Conservation (phyloP, 2,329 filamentous ascomycete genomes). For the Fusarium gaditjirri region DNA sequence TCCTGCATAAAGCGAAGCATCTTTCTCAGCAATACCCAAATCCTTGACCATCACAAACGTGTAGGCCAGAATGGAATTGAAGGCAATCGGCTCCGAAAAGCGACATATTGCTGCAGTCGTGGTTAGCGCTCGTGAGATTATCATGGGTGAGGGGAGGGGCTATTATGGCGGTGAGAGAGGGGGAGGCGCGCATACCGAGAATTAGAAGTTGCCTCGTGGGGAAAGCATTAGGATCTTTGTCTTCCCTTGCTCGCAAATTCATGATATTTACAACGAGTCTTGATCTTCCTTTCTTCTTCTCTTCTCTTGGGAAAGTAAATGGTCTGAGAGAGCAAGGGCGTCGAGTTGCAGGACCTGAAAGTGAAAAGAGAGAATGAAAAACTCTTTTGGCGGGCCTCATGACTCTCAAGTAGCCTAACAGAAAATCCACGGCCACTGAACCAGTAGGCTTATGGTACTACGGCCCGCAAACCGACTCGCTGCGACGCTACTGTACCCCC, state of each 20-base stretch:
- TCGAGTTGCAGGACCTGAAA: neutral
- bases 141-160: neutral
- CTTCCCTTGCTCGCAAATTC: conserved; percentile 19
- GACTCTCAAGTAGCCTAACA: conserved; percentile 26
- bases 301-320: neutral
- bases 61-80: conserved; percentile 93
- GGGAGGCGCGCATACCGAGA: conserved; percentile 17
- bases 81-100: conserved; percentile 86
- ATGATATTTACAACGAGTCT: conserved; percentile 7
- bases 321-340: neutral
- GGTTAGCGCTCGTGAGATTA: neutral
- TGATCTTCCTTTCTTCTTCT: neutral
- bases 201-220: conserved; percentile 27
- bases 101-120: conserved; percentile 40
- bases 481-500: conserved; percentile 18
- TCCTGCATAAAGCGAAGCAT: conserved; percentile 87
- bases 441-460: conserved; percentile 9
- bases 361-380: conserved; percentile 4
- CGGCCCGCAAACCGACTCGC: conserved; percentile 27
- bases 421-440: conserved; percentile 19
- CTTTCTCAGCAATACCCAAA: conserved; percentile 75
- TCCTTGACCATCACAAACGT: conserved; percentile 86
- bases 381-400: conserved; percentile 19
- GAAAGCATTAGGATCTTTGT: conserved; percentile 25
- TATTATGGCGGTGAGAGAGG: conserved; percentile 1